Base-by-base conservation (phyloP, 164 flowering plant species). In the Macadamia integrifolia region DNA sequence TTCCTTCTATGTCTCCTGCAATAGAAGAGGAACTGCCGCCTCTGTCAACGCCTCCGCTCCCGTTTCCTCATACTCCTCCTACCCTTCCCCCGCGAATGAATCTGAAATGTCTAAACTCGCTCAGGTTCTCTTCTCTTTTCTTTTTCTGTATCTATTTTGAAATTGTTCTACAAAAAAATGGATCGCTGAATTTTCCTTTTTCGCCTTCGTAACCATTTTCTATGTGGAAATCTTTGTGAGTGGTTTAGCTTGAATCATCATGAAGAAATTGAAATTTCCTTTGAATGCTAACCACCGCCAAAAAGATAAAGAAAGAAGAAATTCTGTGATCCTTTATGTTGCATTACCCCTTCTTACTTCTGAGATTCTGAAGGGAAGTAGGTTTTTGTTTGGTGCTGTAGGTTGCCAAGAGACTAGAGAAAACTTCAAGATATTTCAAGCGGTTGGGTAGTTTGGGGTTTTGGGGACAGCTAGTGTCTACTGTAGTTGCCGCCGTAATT, bases 391-490 rank as follows among this genome's bases (percentile, higher is more conserved):
- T 66, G 56, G 43, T 58, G 44, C 71, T 53, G 75, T 68, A 94
- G 99, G 99, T 95, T 59, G 77, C 98, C 0, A 91, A 85, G 83
- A 88, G 98, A 76, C 71, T 95, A 68, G 94, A 88, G 82, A 92
- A 62, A 17, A 92, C 99, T 2, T 75, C 98, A 6, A 87, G 89
- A 76, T 79, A 87, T 72, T 92, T 95, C 83, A 91, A 81, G 87
- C 79, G 94, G 70, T 76, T 92, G 72, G 99, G 99, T 3, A 82
- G 79, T 77, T 77, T 91, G 61, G 99, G 97, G 64, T 86, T 95
- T 76, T 95, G 97, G 99, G 84, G 91, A n/a, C 99, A 95, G 78
- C 81, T 95, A 15, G 91, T 91, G 52, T 85, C 88, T 78, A 88
- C 99, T 29, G 65, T 85, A 42, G 96, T 91, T 32, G 71, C 97